These are phyloP conservation scores for Chalaropsis ovoidea DNA, from an alignment of 2,329 filamentous ascomycete species.

Conservation along the genomic window DNA sequence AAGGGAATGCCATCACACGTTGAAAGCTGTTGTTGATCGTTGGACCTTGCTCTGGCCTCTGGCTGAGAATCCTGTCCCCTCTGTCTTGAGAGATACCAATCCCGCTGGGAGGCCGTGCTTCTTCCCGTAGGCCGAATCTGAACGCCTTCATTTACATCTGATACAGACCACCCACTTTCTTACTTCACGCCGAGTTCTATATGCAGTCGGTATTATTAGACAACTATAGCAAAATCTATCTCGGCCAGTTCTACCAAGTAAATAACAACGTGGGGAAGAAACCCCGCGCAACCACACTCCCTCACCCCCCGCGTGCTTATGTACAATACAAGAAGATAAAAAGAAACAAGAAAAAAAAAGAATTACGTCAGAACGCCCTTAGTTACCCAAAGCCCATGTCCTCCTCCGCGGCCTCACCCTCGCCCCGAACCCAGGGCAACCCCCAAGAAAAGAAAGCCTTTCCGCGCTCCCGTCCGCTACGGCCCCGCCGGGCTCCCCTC, in stretches of 20 bases:
- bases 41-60: constrained; percentile 75
- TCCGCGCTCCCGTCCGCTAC: not conserved
- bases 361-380: constrained; percentile 1
- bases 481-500: constrained; percentile 34
- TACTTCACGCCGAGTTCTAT: not conserved
- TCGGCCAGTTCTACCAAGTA: not conserved
- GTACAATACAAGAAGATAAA: constrained; percentile 14
- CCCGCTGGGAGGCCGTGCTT: constrained; percentile 47
- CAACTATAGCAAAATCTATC: constrained; percentile 8
- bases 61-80: constrained; percentile 87
- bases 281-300: not conserved
- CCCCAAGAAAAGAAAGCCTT: constrained; percentile 6
- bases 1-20: constrained; percentile 46
- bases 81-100: constrained; percentile 67
- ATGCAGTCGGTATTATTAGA: constrained; percentile 2
- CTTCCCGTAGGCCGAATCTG: not conserved
- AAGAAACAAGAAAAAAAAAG: constrained; percentile 16
- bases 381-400: constrained; percentile 3
- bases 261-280: not conserved
- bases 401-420: not conserved
- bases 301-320: not conserved
- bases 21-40: constrained; percentile 74
- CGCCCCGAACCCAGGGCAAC: not conserved
- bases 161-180: not conserved
- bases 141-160: not conserved